Percentiles rank a stretch among this genome's conserved stretches.
These are phyloP conservation scores for Monilinia fructicola DNA, from an alignment of 2,329 filamentous ascomycete genomes.

Conservation along the genomic window DNA sequence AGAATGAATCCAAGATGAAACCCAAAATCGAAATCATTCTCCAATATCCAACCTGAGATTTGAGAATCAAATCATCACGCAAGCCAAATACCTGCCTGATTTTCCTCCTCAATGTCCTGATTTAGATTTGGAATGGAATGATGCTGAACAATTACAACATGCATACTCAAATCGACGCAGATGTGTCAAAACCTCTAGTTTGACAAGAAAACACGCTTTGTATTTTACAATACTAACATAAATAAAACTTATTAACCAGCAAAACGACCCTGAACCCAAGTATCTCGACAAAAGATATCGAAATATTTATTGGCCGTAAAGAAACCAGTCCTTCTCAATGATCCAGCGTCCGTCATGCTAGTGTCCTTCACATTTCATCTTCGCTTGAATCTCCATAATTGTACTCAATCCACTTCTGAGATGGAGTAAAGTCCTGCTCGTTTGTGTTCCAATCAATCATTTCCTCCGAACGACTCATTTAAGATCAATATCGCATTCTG, in stretches of 20 bases:
- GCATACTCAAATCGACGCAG: background rate
- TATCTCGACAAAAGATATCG: background rate
- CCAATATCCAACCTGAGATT: no score
- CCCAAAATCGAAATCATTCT: no score
- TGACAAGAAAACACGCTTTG: background rate
- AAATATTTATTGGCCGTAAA: background rate
- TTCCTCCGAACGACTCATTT: background rate
- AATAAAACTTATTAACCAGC: background rate
- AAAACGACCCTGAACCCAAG: background rate
- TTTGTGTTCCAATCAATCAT: slow-evolving; percentile 1
- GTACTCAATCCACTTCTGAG: background rate
- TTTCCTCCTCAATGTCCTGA: no score
- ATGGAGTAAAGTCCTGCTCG: background rate
- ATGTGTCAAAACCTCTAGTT: background rate
- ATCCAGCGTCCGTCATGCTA: no score
- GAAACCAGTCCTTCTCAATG: background rate
- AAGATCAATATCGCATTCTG: background rate
- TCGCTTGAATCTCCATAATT: background rate
- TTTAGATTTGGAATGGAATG: background rate
- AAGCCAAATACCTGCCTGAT: no score
- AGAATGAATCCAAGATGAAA: no score
- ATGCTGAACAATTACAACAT: background rate
- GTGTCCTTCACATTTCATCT: background rate
- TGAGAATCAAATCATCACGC: no score
- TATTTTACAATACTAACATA: background rate